phyloP scores from a whole-genome alignment of 352 stramenopile species.

The Halophytophthora polymorphica region DNA sequence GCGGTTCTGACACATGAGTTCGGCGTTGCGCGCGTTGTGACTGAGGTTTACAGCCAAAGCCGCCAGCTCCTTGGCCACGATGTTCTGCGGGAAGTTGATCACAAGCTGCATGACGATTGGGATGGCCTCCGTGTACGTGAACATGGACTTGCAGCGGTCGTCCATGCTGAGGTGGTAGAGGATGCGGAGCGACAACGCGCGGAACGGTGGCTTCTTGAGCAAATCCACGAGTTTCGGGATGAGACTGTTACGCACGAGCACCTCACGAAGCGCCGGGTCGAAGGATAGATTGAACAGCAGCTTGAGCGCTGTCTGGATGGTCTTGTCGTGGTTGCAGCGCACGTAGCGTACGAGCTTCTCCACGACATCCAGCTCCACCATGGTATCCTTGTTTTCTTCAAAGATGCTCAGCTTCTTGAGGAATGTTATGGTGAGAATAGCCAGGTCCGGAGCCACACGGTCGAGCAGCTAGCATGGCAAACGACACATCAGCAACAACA shows the following conservation, averaged over 20 bases:
- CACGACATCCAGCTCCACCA: slow-evolving; percentile 81
- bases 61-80: slow-evolving; percentile 91
- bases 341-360: slow-evolving; percentile 80
- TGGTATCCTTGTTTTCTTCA: slow-evolving; percentile 93
- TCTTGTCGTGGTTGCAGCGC: slow-evolving; percentile 84
- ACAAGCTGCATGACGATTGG: slow-evolving; percentile 93
- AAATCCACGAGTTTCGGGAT: slow-evolving; percentile 92
- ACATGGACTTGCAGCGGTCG: slow-evolving; percentile 94
- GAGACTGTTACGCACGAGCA: slow-evolving; percentile 86
- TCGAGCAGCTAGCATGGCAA: slow-evolving; percentile 68
- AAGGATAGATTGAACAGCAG: slow-evolving; percentile 96
- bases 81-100: slow-evolving; percentile 92
- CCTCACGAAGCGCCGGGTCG: slow-evolving; percentile 78
- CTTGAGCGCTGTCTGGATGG: slow-evolving; percentile 79
- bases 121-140: slow-evolving; percentile 93
- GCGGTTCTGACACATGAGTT: slow-evolving; percentile 89
- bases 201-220: slow-evolving; percentile 91
- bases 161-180: slow-evolving; percentile 95
- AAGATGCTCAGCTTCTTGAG: slow-evolving; percentile 95
- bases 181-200: slow-evolving; percentile 83
- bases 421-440: slow-evolving; percentile 90
- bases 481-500: slow-evolving; percentile 3
- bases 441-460: slow-evolving; percentile 80
- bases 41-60: slow-evolving; percentile 94
- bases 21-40: slow-evolving; percentile 86